These are phyloP conservation scores for Tolypocladium amazonense DNA, from an alignment of 2,329 filamentous ascomycete species.

Conservation along the genomic window DNA sequence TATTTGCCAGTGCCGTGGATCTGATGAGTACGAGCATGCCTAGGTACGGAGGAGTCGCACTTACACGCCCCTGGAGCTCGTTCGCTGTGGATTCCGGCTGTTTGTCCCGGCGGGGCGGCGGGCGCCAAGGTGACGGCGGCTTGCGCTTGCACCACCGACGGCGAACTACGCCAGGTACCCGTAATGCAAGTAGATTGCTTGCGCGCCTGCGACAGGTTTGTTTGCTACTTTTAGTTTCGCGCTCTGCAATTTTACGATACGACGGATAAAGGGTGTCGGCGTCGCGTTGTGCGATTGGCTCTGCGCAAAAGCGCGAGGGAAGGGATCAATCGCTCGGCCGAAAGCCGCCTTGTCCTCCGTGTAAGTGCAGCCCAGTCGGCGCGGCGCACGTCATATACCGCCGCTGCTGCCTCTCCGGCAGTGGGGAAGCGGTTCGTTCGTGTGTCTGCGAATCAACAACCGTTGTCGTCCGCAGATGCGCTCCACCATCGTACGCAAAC, in stretches of 20 bases:
- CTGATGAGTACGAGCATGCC: neutral
- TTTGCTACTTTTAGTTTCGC: neutral
- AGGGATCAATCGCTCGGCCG: neutral
- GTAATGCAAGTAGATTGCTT: neutral
- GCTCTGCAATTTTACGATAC: neutral
- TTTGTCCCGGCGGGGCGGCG: neutral
- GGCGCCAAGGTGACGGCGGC: neutral
- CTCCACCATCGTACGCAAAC: neutral
- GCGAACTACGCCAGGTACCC: neutral
- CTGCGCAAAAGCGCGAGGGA: neutral
- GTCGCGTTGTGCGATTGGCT: neutral
- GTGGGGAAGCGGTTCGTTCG: neutral
- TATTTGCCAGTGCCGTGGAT: neutral
- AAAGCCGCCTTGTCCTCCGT: neutral
- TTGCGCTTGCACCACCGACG: neutral
- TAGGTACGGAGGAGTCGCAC: neutral
- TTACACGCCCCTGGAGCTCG: neutral
- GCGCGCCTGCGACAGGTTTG: neutral
- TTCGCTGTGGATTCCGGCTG: neutral
- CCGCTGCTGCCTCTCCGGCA: neutral
- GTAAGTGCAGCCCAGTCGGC: neutral
- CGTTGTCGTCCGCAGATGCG: neutral
- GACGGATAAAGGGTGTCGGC: neutral
- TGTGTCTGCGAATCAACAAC: neutral
- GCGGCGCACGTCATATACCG: neutral